Conservation (phyloP, 169 alveolate species). For the Cryptosporidium viatorum region DNA sequence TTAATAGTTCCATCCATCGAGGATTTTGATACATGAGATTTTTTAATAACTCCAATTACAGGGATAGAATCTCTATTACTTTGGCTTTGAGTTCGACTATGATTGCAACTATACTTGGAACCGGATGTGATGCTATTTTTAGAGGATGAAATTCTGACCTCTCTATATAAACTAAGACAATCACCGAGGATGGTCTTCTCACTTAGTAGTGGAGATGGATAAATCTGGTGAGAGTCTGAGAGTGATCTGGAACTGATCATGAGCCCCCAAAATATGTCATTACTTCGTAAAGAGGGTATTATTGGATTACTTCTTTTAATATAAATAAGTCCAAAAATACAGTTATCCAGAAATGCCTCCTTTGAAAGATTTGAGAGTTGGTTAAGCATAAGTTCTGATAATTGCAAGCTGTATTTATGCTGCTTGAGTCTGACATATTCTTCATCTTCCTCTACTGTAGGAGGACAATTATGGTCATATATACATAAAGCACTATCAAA, state of each 20-base stretch:
- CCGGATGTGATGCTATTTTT: background rate
- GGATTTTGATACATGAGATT: constrained; percentile 18
- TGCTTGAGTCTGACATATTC: constrained; percentile 41
- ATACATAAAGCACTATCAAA: constrained; percentile 32
- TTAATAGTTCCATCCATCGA: constrained; percentile 13
- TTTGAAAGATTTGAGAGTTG: constrained; percentile 35
- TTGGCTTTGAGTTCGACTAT: background rate
- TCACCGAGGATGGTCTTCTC: constrained; percentile 60
- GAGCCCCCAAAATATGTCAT: constrained; percentile 52
- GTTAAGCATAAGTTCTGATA: constrained; percentile 44
- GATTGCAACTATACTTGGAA: background rate
- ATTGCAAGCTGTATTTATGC: constrained; percentile 64
- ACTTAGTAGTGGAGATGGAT: constrained; percentile 61
- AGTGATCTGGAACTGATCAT: constrained; percentile 62
- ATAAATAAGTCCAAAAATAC: constrained; percentile 57
- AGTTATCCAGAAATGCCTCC: constrained; percentile 58
- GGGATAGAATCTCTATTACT: constrained; percentile 32
- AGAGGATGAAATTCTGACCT: constrained; percentile 15
- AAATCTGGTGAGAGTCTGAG: constrained; percentile 53
- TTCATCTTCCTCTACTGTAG: constrained; percentile 63
- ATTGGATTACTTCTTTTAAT: constrained; percentile 33
- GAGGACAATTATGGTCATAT: constrained; percentile 49
- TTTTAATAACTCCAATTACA: background rate
- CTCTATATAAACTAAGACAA: constrained; percentile 21
- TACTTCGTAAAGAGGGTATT: constrained; percentile 34